Conservation (phyloP, 257 asterid species). For the Ballota nigra region DNA sequence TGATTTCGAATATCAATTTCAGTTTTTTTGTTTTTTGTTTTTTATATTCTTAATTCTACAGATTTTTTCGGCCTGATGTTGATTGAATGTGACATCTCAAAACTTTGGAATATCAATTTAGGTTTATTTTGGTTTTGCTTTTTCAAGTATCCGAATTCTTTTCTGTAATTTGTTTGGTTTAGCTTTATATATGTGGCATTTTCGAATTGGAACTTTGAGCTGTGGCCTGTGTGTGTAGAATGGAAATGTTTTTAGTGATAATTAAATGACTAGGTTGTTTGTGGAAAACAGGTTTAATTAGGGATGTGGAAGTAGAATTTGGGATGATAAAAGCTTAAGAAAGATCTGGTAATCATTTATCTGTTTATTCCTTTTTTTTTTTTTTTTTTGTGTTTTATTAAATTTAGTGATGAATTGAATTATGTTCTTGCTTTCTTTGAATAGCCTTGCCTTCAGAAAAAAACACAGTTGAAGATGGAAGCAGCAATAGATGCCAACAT, state of each 20-base stretch:
- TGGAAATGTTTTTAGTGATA: slow-evolving; percentile 7
- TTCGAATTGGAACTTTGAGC: not conserved
- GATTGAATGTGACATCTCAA: slow-evolving; percentile 7
- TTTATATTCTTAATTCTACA: not conserved
- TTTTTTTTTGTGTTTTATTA: not conserved
- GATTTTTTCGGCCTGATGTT: not conserved
- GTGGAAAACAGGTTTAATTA: slow-evolving; percentile 25
- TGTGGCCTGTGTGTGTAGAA: not conserved
- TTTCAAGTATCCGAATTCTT: not conserved
- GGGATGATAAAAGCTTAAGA: slow-evolving; percentile 17
- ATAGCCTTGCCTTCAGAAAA: slow-evolving; percentile 28
- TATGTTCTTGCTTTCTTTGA: slow-evolving; percentile 17
- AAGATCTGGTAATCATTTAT: slow-evolving; percentile 18
- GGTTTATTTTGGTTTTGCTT: not conserved
- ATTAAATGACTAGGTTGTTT: slow-evolving; percentile 16
- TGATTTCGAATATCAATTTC: slow-evolving; percentile 15
- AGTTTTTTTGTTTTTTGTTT: not conserved
- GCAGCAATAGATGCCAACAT: slow-evolving; percentile 40
- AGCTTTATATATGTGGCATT: not conserved
- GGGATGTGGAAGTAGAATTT: slow-evolving; percentile 20
- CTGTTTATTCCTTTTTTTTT: not conserved
- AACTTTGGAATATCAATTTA: not conserved
- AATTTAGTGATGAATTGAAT: too few species aligned
- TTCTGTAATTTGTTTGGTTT: slow-evolving; percentile 1
- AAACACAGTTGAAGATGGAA: slow-evolving; percentile 48